Conservation (phyloP, 179 eudicot species). For the Patellifolia procumbens region DNA sequence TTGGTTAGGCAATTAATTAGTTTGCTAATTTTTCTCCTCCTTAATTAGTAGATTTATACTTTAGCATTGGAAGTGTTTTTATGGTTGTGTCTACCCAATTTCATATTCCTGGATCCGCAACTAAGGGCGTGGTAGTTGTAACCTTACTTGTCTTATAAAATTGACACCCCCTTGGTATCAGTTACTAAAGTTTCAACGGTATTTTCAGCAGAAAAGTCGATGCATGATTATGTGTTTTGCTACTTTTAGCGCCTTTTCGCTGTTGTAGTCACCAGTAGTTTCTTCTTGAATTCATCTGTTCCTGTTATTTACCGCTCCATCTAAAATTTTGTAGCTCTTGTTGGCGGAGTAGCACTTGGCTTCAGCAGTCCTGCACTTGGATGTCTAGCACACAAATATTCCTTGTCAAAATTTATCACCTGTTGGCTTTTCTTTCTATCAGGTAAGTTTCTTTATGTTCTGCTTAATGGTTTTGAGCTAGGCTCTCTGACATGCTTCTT, state of each 20-base stretch:
- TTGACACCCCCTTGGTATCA: too few relatives aligned
- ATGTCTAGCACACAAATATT: conserved; percentile 41
- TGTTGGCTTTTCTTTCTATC: conserved; percentile 46
- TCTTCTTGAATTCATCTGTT: background rate
- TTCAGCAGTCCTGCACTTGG: conserved; percentile 41
- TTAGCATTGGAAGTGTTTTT: too few relatives aligned
- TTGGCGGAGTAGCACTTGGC: conserved; percentile 43
- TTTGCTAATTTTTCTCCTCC: too few relatives aligned
- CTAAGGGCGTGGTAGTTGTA: too few relatives aligned
- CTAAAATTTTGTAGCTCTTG: conserved; percentile 37
- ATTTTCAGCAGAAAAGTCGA: background rate
- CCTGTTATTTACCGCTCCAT: conserved; percentile 5
- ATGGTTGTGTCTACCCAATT: too few relatives aligned
- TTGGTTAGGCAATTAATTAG: too few relatives aligned
- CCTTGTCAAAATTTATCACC: conserved; percentile 42
- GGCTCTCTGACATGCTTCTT: conserved; percentile 13
- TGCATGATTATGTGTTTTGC: background rate
- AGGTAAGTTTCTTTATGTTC: conserved; percentile 24
- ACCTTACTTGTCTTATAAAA: too few relatives aligned
- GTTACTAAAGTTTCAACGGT: background rate
- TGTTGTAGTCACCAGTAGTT: background rate
- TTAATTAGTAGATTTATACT: too few relatives aligned
- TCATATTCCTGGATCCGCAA: too few relatives aligned
- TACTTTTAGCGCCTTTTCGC: background rate
- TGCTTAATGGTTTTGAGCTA: conserved; percentile 17